Base-by-base conservation (phyloP, 2,329 filamentous ascomycete species). In the Epichloe baconii region DNA sequence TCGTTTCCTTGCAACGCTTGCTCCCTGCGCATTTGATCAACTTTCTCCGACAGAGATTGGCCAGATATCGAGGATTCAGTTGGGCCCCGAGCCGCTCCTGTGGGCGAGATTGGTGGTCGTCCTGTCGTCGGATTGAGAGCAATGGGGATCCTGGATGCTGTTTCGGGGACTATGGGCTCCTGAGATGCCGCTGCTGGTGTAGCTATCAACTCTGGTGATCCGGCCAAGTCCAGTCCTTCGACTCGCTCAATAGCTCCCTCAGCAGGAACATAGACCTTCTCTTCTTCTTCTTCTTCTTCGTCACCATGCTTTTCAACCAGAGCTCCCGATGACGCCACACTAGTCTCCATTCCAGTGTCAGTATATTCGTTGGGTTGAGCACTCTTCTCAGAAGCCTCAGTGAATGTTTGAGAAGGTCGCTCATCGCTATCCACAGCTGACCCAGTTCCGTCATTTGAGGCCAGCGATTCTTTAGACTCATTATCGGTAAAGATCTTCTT, bases 401-500 rank as follows among this genome's bases (percentile, higher is more conserved):
- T 70, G 48, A 68, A 70, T 4, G 67, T 66, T 55, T 75, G 72
- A 2, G 69, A 72, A 5, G 64, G 64, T 40, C 66, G 72, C 49
- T 78, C 77, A 8, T 74, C 71, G 11, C 68, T 64, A 53, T 78
- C 76, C 5, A 72, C 70, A 2, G 72, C 69, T 21, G 84, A 82
- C 7, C 73, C 70, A 2, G 74, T 73, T 42, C 86, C 81, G 47
- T 94, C 88, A 12, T 79, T 79, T 6, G 84, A 80, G 5, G 76
- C 75, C 15, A 90, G 70, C 1, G 86, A 86, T 52, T 88, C 83
- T 53, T 86, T 84, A 3, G 88, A 89, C 56, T 90, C 88, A 59
- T 89, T 85, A 64, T 97, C 90, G 7, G 91, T 80, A 63, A 98
- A 98, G 65, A 98, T 87, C 65, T 94, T 95, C 64, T 87, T 91